Base-by-base conservation (phyloP, 352 stramenopile genomes). In the Pythium coloratum region DNA sequence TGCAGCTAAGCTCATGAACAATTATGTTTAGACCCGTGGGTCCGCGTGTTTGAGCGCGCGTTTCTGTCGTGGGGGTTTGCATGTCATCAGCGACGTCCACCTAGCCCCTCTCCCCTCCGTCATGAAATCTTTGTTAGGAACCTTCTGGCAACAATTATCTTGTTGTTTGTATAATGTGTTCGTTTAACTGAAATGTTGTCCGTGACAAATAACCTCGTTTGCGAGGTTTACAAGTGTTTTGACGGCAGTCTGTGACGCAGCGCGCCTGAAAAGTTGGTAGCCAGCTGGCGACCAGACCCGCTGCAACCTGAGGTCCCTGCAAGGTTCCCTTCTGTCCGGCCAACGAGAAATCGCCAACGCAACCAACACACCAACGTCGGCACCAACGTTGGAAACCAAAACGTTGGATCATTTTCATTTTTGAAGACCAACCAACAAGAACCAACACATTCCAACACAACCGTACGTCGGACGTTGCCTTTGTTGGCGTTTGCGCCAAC, bases 231-330 rank as follows among this genome's bases (percentile, higher is more conserved):
- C 5, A 38, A 0, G 5, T 28, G 32, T 58, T 38, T 18, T 59
- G 40, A 68, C 61, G 44, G 53, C 62, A 68, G n/a, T 20, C 24
- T 34, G 59, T 65, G 59, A 65, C 59, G 59, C 59, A 59, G 18
- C 57, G 50, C 34, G n/a, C 6, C 26, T 5, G 4, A 56, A 32
- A 55, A 55, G 47, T 55, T 55, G 47, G 47, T 20, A 12, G 16
- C 36, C 36, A 44, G 36, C 36, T 44, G 36, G 36, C 4, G 12
- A 24, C 20, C 20, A 24, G 20, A 24, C 20, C 0, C 20, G 20
- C 20, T 24, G 20, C 20, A 24, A 24, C 20, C 20, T 24, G 20
- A 24, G 20, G 20, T 24, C 20, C 20, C 20, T 24, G 20, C 20
- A 24, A 24, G 20, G 20, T 24, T 24, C 20, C 20, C 20, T n/a